Evolutionary conservation across 345 rosid genomes (phyloP).

Genomic region (Cochlearia excelsa): DNA sequence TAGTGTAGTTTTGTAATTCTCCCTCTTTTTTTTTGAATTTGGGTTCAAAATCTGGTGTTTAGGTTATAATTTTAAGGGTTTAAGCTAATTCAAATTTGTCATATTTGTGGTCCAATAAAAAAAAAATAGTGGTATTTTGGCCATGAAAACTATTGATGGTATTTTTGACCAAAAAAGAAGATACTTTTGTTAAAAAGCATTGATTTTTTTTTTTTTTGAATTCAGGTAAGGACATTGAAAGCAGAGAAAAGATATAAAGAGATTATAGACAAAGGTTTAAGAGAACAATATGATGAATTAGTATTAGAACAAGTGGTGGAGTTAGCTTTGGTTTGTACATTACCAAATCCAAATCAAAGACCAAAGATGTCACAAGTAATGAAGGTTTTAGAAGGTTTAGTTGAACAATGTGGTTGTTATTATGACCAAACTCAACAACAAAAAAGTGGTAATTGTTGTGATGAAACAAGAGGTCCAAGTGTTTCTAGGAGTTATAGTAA

Average conservation of each 20-base stretch:
- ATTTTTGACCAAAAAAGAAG: too few species aligned
- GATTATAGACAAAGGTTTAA: conserved; percentile 71
- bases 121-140: too few species aligned
- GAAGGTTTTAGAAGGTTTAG: conserved; percentile 68
- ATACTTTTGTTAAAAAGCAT: conserved; percentile 3
- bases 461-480: conserved; percentile 50
- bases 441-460: conserved; percentile 1
- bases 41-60: too few species aligned
- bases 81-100: too few species aligned
- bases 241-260: conserved; percentile 68
- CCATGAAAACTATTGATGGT: too few species aligned
- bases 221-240: conserved; percentile 71
- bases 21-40: too few species aligned
- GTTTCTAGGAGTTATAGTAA: conserved; percentile 57
- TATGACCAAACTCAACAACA: conserved; percentile 42
- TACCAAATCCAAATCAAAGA: conserved; percentile 57
- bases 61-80: too few species aligned
- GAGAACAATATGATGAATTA: conserved; percentile 58
- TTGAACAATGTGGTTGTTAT: conserved; percentile 49
- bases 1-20: too few species aligned
- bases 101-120: too few species aligned
- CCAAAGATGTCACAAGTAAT: conserved; percentile 80
- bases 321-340: conserved; percentile 75
- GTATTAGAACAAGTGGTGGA: conserved; percentile 73
- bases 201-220: conserved; percentile 3